A percentile compares a stretch with the other conserved stretches of the same genome.
These are phyloP conservation scores for Mercurialis annua DNA, from an alignment of 345 rosid species.

Conservation along the genomic window DNA sequence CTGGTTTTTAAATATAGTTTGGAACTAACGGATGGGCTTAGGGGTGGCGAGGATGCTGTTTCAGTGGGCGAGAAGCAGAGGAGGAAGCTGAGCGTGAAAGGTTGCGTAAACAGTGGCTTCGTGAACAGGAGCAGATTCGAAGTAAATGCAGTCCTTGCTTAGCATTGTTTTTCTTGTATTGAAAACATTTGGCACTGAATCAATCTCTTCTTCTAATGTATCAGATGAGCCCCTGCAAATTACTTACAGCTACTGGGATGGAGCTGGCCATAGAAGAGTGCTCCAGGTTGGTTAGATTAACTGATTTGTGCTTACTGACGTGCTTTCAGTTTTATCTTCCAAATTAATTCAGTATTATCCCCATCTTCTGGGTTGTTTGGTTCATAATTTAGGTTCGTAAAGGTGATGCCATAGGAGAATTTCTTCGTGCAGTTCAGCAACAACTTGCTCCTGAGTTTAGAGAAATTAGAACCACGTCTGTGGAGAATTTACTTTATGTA, in stretches of 20 bases:
- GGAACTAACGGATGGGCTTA: slow-evolving; percentile 52
- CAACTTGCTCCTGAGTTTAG: slow-evolving; percentile 99
- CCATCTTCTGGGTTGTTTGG: neutral
- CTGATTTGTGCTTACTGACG: slow-evolving; percentile 8
- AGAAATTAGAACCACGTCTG: slow-evolving; percentile 87
- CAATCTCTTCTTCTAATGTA: slow-evolving; percentile 9
- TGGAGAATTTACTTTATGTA: slow-evolving; percentile 93
- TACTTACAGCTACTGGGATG: slow-evolving; percentile 99
- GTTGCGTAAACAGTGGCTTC: slow-evolving; percentile 81
- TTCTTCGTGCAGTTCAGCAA: slow-evolving; percentile 86
- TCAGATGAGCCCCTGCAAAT: slow-evolving; percentile 93
- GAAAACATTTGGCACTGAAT: slow-evolving; percentile 18
- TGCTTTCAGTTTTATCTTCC: slow-evolving; percentile 2
- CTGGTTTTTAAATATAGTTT: slow-evolving; percentile 11
- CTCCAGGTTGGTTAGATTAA: slow-evolving; percentile 55
- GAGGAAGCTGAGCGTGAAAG: slow-evolving; percentile 99
- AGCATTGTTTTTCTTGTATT: neutral
- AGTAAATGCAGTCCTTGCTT: slow-evolving; percentile 40
- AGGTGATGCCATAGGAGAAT: slow-evolving; percentile 88
- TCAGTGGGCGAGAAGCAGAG: slow-evolving; percentile 99
- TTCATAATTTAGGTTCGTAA: slow-evolving; percentile 55
- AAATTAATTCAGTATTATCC: neutral
- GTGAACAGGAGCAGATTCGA: slow-evolving; percentile 84
- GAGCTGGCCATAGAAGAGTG: slow-evolving; percentile 93
- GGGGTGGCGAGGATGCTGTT: slow-evolving; percentile 78